Base-by-base conservation (phyloP, 768 basidiomycete genomes). In the Naematelia aurantialba region DNA sequence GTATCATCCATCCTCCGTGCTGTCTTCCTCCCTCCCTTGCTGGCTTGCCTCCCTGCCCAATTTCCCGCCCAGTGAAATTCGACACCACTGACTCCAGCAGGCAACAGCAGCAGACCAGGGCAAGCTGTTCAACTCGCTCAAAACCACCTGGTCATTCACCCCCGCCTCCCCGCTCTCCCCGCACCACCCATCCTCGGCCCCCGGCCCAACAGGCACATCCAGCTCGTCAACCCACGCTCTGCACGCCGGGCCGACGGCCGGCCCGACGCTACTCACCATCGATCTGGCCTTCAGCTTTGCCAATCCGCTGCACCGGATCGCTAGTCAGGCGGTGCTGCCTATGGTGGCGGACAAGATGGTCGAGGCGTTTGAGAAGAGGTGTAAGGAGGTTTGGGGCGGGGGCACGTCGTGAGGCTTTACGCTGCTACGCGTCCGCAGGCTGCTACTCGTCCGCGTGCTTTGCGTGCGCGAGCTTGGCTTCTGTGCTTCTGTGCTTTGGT, bases 271-370 rank as follows among this genome's bases (percentile, higher is more conserved):
- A 12, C 87, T 97, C 50, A 87, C 87, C 13, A 82, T 96, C 55
- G 88, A 93, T 63, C 81, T 99, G 31, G 82, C 82, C 0, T 99
- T 88, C 76, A 84, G 88, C 24, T 98, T 98, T 73, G 83, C 88
- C 47, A 92, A 85, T 69, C 92, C 91, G 0, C 66, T 93, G 27
- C 87, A 97, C 72, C 87, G 89, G 1, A 82, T 85, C 3, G 82
- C 93, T n/a, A 89, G 89, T 3, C 82, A 86, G 21, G 80, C 85
- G 2, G 91, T 97, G 74, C 89, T 97, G 72, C 88, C 88, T 8
- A 85, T 88, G 72, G 86, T 96, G 3, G 89, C 89, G 2, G 84
- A 84, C 65, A 82, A 87, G 78, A 97, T 96, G 91, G 86, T 97
- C 22, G 80, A 86, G 54, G 92, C 93, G 1, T 99, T 99, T 67